Conservation (phyloP, 805 yeast genomes). For the Saccharomycopsis capsularis region DNA sequence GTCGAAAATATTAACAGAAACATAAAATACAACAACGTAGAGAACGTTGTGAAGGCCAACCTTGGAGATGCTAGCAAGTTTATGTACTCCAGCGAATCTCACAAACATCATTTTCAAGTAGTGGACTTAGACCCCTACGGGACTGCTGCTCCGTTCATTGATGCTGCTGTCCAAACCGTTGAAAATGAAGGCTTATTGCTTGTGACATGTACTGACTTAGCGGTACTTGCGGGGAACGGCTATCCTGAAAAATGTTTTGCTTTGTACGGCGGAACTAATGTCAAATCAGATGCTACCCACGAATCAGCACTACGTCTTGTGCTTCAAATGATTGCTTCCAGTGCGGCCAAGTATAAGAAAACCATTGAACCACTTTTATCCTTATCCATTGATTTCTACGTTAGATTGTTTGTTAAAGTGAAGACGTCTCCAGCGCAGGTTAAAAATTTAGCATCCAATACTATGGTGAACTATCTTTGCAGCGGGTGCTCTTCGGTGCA, state of each 20-base stretch:
- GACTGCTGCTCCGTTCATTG: conserved; percentile 92
- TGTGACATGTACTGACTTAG: conserved; percentile 94
- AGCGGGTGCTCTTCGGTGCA: conserved; percentile 75
- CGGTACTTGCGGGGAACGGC: conserved; percentile 91
- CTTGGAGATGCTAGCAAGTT: conserved; percentile 86
- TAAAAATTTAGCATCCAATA: conserved; percentile 66
- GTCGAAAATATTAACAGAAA: conserved; percentile 73
- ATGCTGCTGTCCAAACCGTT: conserved; percentile 81
- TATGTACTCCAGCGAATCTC: conserved; percentile 48
- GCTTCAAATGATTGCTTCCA: conserved; percentile 61
- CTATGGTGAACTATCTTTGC: conserved; percentile 77
- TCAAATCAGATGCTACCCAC: conserved; percentile 78
- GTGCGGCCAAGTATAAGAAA: conserved; percentile 87
- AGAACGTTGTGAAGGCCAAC: conserved; percentile 52
- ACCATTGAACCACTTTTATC: conserved; percentile 80
- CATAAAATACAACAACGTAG: conserved; percentile 57
- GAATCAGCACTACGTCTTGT: conserved; percentile 89
- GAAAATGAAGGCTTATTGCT: conserved; percentile 77
- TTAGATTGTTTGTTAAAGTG: conserved; percentile 76
- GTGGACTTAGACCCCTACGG: conserved; percentile 97
- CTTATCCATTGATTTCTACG: conserved; percentile 87
- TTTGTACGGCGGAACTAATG: conserved; percentile 85
- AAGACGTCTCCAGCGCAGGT: conserved; percentile 73
- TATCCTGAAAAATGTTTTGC: conserved; percentile 97
- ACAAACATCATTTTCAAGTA: conserved; percentile 58